Base-by-base conservation (phyloP, 345 rosid genomes). In the Gossypioides kirkii region DNA sequence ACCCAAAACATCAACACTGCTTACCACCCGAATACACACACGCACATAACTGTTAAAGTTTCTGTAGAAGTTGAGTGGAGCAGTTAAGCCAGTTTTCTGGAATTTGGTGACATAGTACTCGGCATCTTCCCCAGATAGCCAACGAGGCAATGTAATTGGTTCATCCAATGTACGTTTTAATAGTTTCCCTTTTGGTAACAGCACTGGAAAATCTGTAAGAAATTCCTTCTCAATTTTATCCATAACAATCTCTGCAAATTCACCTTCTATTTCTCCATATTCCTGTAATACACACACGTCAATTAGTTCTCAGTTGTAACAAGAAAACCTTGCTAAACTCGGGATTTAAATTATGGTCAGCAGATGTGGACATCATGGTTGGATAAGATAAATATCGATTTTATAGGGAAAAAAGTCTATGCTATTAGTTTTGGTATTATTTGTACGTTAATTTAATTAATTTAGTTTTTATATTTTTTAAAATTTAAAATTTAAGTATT, bases 101-200 rank as follows among this genome's bases (percentile, higher is more conserved):
- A 71, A 58, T 14, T 71, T 32, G 65, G 20, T 16, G 20, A 32
- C 64, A 16, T 22, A 71, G 23, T 41, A 71, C 14, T 58, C 1
- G 5, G 62, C 36, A 12, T 71, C 74, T 71, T 71, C 53, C 17
- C 58, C 10, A 8, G 74, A 42, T 9, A 71, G 20, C 65, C 65
- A 71, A 3, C 54, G 36, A 0, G 74, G 65, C 74, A 71, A 55
- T 3, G 20, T 63, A 18, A 70, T 50, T 5, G 73, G 73, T 20
- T 12, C 47, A 22, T 55, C 74, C 65, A 46, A n/a, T 3, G 65
- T 65, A 56, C 43, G 63, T 17, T 65, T 42, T 6, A 71, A 56
- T 9, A 38, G 74, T 10, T 71, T 71, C 13, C 65, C 74, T 43
- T 58, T 71, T 0, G 74, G 74, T 22, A 71, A 71, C 23, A 20